Evolutionary conservation across 1,284 basidiomycete genomes (phyloP).

Genomic region (Boletus semigastroideus): DNA sequence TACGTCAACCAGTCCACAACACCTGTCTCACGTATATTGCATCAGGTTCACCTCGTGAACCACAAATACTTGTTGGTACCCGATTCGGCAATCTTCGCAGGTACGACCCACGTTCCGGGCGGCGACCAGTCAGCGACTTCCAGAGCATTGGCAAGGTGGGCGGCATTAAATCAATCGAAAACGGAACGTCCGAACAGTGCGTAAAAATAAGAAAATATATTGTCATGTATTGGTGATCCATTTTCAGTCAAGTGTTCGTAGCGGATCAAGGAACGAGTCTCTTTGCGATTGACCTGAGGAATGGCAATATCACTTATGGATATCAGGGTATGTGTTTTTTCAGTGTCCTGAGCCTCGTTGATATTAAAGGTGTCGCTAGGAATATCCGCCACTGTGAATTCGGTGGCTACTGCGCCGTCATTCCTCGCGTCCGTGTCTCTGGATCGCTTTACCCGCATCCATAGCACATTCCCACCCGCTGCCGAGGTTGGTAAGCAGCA

Average conservation of each 20-base stretch:
- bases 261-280: conserved; percentile 72
- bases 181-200: conserved; percentile 68
- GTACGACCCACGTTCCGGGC: conserved; percentile 78
- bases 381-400: conserved; percentile 66
- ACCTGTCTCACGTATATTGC: conserved; percentile 62
- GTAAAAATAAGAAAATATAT: conserved; percentile 30
- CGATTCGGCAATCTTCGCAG: conserved; percentile 73
- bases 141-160: conserved; percentile 59
- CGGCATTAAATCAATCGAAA: conserved; percentile 64
- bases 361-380: conserved; percentile 40
- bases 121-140: conserved; percentile 71
- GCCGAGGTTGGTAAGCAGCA: conserved; percentile 49
- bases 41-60: conserved; percentile 39
- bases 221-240: background rate
- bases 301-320: conserved; percentile 66
- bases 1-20: conserved; percentile 82
- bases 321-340: conserved; percentile 60
- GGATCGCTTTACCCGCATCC: conserved; percentile 75
- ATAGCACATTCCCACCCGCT: conserved; percentile 62
- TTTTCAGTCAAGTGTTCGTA: conserved; percentile 70
- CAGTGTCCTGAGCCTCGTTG: conserved; percentile 1
- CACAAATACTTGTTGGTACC: conserved; percentile 72
- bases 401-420: conserved; percentile 54
- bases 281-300: conserved; percentile 73
- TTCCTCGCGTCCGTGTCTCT: conserved; percentile 59